These are phyloP conservation scores for Leonotis leonurus DNA, from an alignment of 257 asterid genomes.

Conservation along the genomic window DNA sequence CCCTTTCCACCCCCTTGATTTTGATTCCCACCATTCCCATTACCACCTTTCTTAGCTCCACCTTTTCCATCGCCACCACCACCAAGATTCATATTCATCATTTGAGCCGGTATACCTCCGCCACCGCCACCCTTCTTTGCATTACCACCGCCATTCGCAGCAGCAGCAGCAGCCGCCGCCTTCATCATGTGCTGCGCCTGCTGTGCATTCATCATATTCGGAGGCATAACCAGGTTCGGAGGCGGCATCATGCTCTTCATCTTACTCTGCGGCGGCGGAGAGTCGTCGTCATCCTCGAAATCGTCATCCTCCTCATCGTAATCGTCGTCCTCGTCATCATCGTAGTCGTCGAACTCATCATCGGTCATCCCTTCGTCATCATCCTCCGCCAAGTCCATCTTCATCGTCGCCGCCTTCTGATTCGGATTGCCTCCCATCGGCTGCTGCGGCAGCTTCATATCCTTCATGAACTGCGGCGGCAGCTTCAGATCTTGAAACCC, in stretches of 20 bases:
- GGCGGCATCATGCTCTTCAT: no score
- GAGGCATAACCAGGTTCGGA: constrained; percentile 25
- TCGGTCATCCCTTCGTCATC: constrained; percentile 44
- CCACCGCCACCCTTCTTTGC: constrained; percentile 30
- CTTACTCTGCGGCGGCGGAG: constrained; percentile 31
- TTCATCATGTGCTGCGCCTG: no score
- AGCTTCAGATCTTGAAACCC: constrained; percentile 51
- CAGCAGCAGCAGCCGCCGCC: constrained; percentile 26
- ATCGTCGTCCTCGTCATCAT: constrained; percentile 15
- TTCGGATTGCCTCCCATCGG: background rate
- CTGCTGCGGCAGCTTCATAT: constrained; percentile 28
- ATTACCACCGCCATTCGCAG: background rate
- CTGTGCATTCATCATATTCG: constrained; percentile 38
- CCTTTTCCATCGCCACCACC: no score
- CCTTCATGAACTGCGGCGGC: constrained; percentile 44
- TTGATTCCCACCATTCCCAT: constrained; percentile 25
- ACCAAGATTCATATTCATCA: constrained; percentile 39
- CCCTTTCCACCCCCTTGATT: constrained; percentile 60
- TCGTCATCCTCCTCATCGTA: constrained; percentile 18
- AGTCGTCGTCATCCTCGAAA: constrained; percentile 36
- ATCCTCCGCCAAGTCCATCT: constrained; percentile 35
- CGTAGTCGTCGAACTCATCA: constrained; percentile 17
- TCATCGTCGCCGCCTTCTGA: no score
- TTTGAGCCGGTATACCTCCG: constrained; percentile 35
- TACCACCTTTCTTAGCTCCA: no score